Base-by-base conservation (phyloP, 345 rosid genomes). In the Eucalyptus fibrosa region DNA sequence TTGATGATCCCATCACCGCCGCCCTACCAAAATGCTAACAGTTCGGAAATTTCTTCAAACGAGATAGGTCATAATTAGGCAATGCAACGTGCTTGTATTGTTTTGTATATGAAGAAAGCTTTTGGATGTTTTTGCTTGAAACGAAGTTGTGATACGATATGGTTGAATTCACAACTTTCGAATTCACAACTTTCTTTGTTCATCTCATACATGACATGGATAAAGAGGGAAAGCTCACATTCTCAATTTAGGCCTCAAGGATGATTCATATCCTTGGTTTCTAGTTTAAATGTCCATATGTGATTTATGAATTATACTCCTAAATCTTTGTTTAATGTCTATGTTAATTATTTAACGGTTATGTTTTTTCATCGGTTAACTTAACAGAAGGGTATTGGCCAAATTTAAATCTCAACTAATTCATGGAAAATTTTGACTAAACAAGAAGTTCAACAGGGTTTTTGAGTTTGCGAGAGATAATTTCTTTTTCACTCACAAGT, bases 1-100 rank as follows among this genome's bases (percentile, higher is more conserved):
- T 50, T 17, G 37, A 32, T 0, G 3, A n/a, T n/a, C 19, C 9
- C 2, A 34, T 32, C 42, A 5, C 7, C 7, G 1, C 7, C 3
- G 4, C 24, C 81, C 24, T 3, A 69, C 0, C 24, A 32, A 69
- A 34, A 17, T 69, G 2, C 23, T 17, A 32, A 21, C 0, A 9
- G 42, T 18, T 21, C 5, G 0, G 4, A 69, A 69, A 9, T 69
- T 40, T 32, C 23, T 32, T 18, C 42, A 69, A 3, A 32, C 7
- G 1, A 32, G 81, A 69, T 69, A 34, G 37, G 12, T 69, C 7
- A 34, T 3, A 32, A 9, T 34, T 69, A 34, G 44, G 13, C 44
- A 19, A 53, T 55, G 26, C 0, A 7, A 11, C 9, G 5, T 34
- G 24, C 24, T 34, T 37, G 7, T 18, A 34, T 69, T 12, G 11